These are phyloP conservation scores for Coemansia sp. DNA, from an alignment of 192 early-diverging fungal genomes.

Conservation along the genomic window DNA sequence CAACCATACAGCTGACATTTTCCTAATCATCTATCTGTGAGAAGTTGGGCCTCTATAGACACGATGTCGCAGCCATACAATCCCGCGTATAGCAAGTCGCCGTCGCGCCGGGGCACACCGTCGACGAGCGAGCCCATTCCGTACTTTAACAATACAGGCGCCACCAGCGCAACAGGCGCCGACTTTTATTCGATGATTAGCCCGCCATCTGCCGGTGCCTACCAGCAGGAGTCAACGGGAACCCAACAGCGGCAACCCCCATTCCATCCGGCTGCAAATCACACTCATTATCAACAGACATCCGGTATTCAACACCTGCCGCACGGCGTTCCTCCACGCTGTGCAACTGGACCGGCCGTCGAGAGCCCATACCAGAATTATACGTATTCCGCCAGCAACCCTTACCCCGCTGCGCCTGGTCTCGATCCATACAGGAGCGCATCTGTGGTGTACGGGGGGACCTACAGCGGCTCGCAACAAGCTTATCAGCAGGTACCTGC, in stretches of 20 bases:
- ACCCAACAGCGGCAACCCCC: slow-evolving; percentile 2
- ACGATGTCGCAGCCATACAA: slow-evolving; percentile 6
- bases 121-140: slow-evolving; percentile 40
- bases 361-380: slow-evolving; percentile 25
- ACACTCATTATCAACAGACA: not conserved
- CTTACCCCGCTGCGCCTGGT: not conserved
- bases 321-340: slow-evolving; percentile 34
- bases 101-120: slow-evolving; percentile 44
- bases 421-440: slow-evolving; percentile 35
- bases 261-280: not conserved
- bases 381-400: slow-evolving; percentile 1
- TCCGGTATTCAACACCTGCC: not conserved
- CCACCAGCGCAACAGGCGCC: not conserved
- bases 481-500: not conserved
- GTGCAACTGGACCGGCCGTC: slow-evolving; percentile 39
- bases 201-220: not conserved
- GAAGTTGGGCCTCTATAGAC: too few species aligned
- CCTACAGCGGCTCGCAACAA: slow-evolving; percentile 16
- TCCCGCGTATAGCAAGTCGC: slow-evolving; percentile 1
- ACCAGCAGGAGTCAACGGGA: not conserved
- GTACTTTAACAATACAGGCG: slow-evolving; percentile 24
- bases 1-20: too few species aligned
- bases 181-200: slow-evolving; percentile 22
- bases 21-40: too few species aligned
- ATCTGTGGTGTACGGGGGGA: slow-evolving; percentile 35